Evolutionary conservation across 441 rosid species (phyloP), one percentile per base, ranked within the genome.

Genomic region (Brassica balearica): DNA sequence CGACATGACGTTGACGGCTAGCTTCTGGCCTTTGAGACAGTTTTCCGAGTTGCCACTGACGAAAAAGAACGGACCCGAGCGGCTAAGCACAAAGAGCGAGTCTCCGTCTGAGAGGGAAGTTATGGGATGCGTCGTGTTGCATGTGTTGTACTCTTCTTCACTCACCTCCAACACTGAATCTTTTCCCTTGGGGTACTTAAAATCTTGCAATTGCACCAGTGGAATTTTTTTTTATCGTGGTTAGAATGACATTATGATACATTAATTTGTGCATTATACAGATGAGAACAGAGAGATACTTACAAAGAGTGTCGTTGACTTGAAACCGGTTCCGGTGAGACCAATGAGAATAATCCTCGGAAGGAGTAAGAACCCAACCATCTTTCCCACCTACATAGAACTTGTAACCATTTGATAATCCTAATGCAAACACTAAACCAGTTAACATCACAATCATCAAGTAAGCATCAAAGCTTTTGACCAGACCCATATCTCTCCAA

Each of bases 241-340:
- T 29, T 29, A 29, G 5, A 41, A 10, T 41, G 48, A 41, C 48
- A 41, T 41, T 41, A 41, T 41, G 48, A 10, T 41, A 10, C 48
- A 10, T 41, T 9, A 41, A 38, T 17, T 17, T 38, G 46, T 38
- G 46, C 9, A 38, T 2, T 38, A 8, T 38, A 41, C 11, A 41
- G n/a, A 2, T 9, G 48, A 41, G n/a, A 41, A 41, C n/a, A 48
- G 14, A 34, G 29, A 2, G 66, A 65, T 5, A 69, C 84, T 76
- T 87, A 90, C 97, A 22, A 68, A 92, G 90, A 70, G 91, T 91
- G 78, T 92, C 97, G 71, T 92, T 92, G 69, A 91, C 89, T 87
- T 86, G 94, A 74, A 92, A 95, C 80, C 97, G 83, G 74, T 83
- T 86, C 41, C 94, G 87, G 10, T 85, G 91, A 63, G 97, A 91